A percentile compares a stretch with the other conserved stretches of the same genome.
Conservation (phyloP, 768 basidiomycete species). For the Termitomyces sp. region DNA sequence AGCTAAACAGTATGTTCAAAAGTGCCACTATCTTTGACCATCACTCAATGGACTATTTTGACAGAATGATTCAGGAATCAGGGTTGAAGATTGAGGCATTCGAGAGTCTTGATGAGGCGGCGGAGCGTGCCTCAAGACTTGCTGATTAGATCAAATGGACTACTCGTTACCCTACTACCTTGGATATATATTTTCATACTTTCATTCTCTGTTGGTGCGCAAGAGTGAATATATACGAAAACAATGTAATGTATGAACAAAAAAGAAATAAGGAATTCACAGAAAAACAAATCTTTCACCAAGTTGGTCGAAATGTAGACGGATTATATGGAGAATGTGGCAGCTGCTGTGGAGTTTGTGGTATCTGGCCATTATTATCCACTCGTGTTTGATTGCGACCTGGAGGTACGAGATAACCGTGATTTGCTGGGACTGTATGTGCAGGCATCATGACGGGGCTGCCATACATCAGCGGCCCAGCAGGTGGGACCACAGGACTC, state of each 20-base stretch:
- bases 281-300: slow-evolving; percentile 32
- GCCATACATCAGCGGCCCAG: slow-evolving; percentile 56
- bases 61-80: slow-evolving; percentile 88
- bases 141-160: slow-evolving; percentile 37
- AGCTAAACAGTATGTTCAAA: slow-evolving; percentile 76
- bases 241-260: slow-evolving; percentile 34
- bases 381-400: slow-evolving; percentile 45
- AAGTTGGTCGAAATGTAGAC: slow-evolving; percentile 40
- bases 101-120: slow-evolving; percentile 91
- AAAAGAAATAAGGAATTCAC: slow-evolving; percentile 21
- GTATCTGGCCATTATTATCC: slow-evolving; percentile 41
- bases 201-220: slow-evolving; percentile 4
- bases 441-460: slow-evolving; percentile 72
- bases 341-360: slow-evolving; percentile 29
- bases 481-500: slow-evolving; percentile 67
- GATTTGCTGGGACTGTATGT: slow-evolving; percentile 35
- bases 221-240: slow-evolving; percentile 15
- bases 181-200: slow-evolving; percentile 9
- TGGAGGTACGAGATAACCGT: slow-evolving; percentile 42
- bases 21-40: not conserved
- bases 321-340: slow-evolving; percentile 35
- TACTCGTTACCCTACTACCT: slow-evolving; percentile 1
- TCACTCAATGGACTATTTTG: slow-evolving; percentile 11
- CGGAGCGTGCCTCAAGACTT: slow-evolving; percentile 70
- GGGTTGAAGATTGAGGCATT: slow-evolving; percentile 92